A percentile compares a stretch with the other conserved stretches of the same genome.
These are phyloP conservation scores for Phenoliferia sp. DNA, from an alignment of 1,284 basidiomycete species.

Conservation along the genomic window DNA sequence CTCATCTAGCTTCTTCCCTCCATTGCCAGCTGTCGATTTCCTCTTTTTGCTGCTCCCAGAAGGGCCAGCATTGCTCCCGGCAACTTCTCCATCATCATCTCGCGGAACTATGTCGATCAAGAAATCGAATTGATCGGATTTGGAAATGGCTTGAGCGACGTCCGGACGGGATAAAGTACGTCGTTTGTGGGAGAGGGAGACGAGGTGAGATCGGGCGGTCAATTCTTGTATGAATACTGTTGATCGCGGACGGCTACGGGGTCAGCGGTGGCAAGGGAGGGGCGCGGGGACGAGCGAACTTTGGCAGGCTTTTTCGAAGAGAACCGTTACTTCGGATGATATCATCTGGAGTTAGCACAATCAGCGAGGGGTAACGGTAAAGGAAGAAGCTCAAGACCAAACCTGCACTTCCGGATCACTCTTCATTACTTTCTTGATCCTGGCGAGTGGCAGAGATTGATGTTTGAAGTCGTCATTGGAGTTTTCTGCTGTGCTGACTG, in stretches of 20 bases:
- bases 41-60: neutral
- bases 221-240: conserved; percentile 91
- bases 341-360: conserved; percentile 65
- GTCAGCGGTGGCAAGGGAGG: neutral
- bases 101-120: conserved; percentile 86
- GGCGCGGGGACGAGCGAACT: conserved; percentile 53
- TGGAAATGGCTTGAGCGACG: conserved; percentile 80
- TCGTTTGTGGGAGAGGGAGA: conserved; percentile 86
- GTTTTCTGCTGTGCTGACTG: conserved; percentile 70
- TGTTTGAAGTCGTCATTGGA: conserved; percentile 78
- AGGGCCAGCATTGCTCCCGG: neutral
- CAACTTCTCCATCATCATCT: conserved; percentile 51
- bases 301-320: conserved; percentile 95
- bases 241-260: neutral
- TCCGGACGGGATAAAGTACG: conserved; percentile 84
- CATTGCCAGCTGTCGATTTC: neutral
- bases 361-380: neutral
- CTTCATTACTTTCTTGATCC: conserved; percentile 98
- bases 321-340: conserved; percentile 87
- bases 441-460: conserved; percentile 76
- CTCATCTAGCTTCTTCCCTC: neutral
- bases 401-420: conserved; percentile 93
- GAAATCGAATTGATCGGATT: conserved; percentile 81
- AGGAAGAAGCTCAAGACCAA: conserved; percentile 35
- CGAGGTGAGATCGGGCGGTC: conserved; percentile 85